Conservation (phyloP, 768 basidiomycete genomes). For the Collybiopsis luxurians region DNA sequence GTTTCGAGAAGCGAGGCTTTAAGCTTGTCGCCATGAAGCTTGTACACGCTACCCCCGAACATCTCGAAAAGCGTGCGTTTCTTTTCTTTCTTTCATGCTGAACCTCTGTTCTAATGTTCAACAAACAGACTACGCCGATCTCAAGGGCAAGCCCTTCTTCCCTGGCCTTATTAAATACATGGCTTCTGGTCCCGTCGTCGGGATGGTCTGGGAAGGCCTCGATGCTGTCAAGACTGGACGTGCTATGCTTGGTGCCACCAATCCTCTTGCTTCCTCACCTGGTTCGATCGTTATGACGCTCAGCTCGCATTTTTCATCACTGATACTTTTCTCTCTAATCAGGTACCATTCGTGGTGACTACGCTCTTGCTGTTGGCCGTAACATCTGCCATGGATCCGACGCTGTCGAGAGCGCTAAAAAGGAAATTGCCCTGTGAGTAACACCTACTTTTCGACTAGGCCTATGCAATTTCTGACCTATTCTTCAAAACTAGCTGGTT, state of each 20-base stretch:
- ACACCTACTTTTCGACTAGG: background rate
- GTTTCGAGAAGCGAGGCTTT: slow-evolving; percentile 98
- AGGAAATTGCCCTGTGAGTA: slow-evolving; percentile 89
- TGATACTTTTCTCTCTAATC: slow-evolving; percentile 6
- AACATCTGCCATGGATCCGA: slow-evolving; percentile 95
- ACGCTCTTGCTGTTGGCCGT: slow-evolving; percentile 88
- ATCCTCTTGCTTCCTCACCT: slow-evolving; percentile 86
- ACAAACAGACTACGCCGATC: slow-evolving; percentile 86
- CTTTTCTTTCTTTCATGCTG: slow-evolving; percentile 14
- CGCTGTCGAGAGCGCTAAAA: slow-evolving; percentile 84
- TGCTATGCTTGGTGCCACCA: slow-evolving; percentile 93
- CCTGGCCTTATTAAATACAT: slow-evolving; percentile 95
- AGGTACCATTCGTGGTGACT: slow-evolving; percentile 97
- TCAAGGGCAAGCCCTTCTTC: slow-evolving; percentile 94
- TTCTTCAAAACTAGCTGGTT: too few species aligned
- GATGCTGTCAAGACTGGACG: slow-evolving; percentile 95
- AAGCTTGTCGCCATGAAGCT: slow-evolving; percentile 96
- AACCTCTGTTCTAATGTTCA: slow-evolving; percentile 9
- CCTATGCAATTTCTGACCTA: too few species aligned
- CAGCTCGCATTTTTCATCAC: background rate
- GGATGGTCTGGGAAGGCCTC: slow-evolving; percentile 94
- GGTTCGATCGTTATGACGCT: slow-evolving; percentile 47
- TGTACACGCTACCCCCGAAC: slow-evolving; percentile 71
- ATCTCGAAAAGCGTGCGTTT: slow-evolving; percentile 87
- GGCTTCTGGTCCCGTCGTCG: slow-evolving; percentile 93